These are phyloP conservation scores for Dendrocalamus latiflorus DNA, from an alignment of 202 grass and related monocot genomes.

Conservation along the genomic window DNA sequence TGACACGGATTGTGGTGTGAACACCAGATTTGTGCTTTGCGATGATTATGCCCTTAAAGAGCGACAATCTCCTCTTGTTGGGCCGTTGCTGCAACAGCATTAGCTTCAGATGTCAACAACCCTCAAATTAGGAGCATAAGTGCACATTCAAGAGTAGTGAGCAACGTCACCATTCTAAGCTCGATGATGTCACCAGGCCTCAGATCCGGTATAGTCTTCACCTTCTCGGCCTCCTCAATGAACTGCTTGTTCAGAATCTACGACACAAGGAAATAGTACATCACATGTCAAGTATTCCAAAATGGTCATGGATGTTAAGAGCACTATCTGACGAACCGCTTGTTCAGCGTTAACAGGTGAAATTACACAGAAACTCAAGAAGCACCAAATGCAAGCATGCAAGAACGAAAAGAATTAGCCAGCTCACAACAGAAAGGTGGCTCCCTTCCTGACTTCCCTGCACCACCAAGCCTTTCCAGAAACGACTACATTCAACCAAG, in stretches of 20 bases:
- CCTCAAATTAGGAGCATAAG: too few species aligned
- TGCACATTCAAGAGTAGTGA: too few species aligned
- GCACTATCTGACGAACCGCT: neutral
- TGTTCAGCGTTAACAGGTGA: neutral
- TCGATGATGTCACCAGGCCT: constrained; percentile 88
- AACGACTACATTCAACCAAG: neutral
- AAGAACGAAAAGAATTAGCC: neutral
- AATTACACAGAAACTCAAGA: neutral
- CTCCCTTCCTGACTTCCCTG: neutral
- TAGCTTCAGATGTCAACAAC: too few species aligned
- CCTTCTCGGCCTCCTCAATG: constrained; percentile 80
- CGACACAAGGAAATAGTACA: neutral
- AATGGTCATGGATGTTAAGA: constrained; percentile 11
- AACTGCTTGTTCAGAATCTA: constrained; percentile 92
- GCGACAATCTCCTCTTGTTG: too few species aligned
- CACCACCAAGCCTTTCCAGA: neutral
- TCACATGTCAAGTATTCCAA: neutral
- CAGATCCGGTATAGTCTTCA: constrained; percentile 76
- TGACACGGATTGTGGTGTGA: too few species aligned
- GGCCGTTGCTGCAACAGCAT: too few species aligned
- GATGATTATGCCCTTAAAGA: too few species aligned
- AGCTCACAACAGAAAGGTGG: neutral
- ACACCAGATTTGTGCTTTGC: too few species aligned
- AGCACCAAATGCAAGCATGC: neutral
- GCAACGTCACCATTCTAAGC: too few species aligned